Evolutionary conservation across 495 filamentous ascomycete species (phyloP).

Genomic region (Lepraria neglecta): DNA sequence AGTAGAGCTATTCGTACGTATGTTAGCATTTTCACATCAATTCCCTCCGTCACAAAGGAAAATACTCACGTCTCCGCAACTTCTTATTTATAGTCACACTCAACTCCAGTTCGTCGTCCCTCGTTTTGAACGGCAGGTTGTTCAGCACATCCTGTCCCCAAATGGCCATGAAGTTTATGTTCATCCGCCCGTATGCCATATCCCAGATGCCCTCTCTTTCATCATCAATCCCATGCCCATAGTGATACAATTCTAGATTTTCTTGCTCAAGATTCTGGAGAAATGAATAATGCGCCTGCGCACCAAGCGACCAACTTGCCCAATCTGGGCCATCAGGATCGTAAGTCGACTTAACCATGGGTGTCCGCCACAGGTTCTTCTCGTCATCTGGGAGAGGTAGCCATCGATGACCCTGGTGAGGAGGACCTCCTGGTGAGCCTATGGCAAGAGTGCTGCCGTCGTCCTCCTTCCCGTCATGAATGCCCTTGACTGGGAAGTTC

Average conservation of each 20-base stretch:
- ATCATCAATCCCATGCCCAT: slow-evolving; percentile 26
- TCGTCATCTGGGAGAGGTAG: slow-evolving; percentile 34
- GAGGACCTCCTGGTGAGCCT: slow-evolving; percentile 28
- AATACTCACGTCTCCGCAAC: slow-evolving; percentile 23
- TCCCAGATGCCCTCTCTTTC: slow-evolving; percentile 36
- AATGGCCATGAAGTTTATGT: slow-evolving; percentile 45
- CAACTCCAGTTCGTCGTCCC: slow-evolving; percentile 29
- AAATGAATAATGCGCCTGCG: slow-evolving; percentile 46
- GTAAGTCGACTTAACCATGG: slow-evolving; percentile 32
- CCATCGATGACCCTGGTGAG: slow-evolving; percentile 41
- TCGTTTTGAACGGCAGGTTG: slow-evolving; percentile 23
- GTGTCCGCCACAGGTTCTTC: slow-evolving; percentile 36
- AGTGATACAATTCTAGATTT: slow-evolving; percentile 39
- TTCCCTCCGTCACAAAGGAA: no score
- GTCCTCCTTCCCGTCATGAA: slow-evolving; percentile 22
- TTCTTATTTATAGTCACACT: slow-evolving; percentile 24
- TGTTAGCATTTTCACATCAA: no score
- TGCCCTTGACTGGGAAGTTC: slow-evolving; percentile 21
- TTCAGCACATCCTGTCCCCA: slow-evolving; percentile 40
- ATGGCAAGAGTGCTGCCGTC: slow-evolving; percentile 24
- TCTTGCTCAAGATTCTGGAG: slow-evolving; percentile 42
- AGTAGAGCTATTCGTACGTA: slow-evolving; percentile 25
- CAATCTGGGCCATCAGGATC: slow-evolving; percentile 30
- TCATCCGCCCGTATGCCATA: slow-evolving; percentile 40
- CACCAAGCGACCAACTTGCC: slow-evolving; percentile 42